Base-by-base conservation (phyloP, 2,329 filamentous ascomycete species). In the Talaromyces sp. region DNA sequence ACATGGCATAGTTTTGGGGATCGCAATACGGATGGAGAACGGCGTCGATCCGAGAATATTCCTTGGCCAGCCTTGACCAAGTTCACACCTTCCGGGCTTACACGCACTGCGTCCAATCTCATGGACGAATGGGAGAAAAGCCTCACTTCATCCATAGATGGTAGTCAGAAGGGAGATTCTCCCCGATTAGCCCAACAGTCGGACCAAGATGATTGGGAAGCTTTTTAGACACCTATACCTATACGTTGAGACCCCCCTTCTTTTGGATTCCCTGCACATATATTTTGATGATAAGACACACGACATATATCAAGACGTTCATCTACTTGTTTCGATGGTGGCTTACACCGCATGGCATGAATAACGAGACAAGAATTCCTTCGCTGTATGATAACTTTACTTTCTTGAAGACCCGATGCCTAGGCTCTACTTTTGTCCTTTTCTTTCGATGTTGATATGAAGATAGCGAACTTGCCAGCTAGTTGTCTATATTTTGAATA, bases 121-220 rank as follows among this genome's bases (percentile, higher is more conserved):
- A 91, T 97, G 86, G 89, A 87, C 65, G 92, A 96, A 71, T 96
- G 91, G 90, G 93, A 98, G 78, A 90, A 86, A 73, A 90, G 85
- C 65, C 78, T 93, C 14, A 86, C 83, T 2, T 81, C 85, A 35
- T 78, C 82, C 46, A 24, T 54, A 53, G 11, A 35, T 32, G 43
- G 43, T 9, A 46, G 43, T 21, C 38, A 59, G 5, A 55, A 62
- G 58, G 17, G 19, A 27, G 26, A 53, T 17, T 21, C 19, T 17
- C 29, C 24, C 26, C 35, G 31, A 21, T 13, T 32, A 19, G 53
- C 58, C 56, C 38, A 43, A 14, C 51, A 62, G 35, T 32, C 59
- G 27, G 62, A 58, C 26, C 54, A 62, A 21, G 59, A 61, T 21
- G 58, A 62, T 13, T 63, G 62, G 62, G 58, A 60, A 32, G 31